Evolutionary conservation across 768 basidiomycete species (phyloP), one percentile per base, ranked within the genome.

Genomic region (Russula olivacea): DNA sequence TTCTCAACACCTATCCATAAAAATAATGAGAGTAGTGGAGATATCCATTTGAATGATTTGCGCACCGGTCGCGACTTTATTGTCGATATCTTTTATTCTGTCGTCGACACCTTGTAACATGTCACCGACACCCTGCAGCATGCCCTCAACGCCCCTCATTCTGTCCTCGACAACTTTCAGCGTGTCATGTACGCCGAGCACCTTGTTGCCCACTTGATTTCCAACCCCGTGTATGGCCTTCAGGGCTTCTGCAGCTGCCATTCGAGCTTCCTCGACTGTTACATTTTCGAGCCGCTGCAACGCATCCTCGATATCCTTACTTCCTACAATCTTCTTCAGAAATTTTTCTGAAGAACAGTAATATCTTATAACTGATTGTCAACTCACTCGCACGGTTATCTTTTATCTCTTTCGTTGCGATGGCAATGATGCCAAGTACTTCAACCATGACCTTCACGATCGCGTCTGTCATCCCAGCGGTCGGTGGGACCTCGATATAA

Each of bases 231-330:
- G 43, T 28, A 28, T 19, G 2, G n/a, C 43, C 32, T 47, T 43
- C n/a, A 63, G 36, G 25, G 40, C 48, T 15, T 50, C 47, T 28
- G 38, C 21, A 2, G 40, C 32, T 14, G 15, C 32, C 34, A 23
- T 55, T 38, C 30, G 40, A 45, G 40, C 40, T 41, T 64, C 63
- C 5, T 55, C 53, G 4, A 45, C 32, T 0, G 58, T 64, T 14
- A 64, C 2, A 7, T 14, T 55, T 19, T 64, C 58, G 11, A 60
- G 10, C 5, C 23, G 17, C 15, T 30, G 55, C 23, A 55, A 25
- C 10, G 55, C 55, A 30, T 41, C 55, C 55, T 40, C 30, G 4
- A 64, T 34, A 2, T 49, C 53, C 0, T 2, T 43, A 8, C 14
- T 32, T 28, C 63, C 54, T 0, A 40, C 25, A 1, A 64, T n/a